Base-by-base conservation (phyloP, 2,329 filamentous ascomycete species). In the Xylaria sp. region DNA sequence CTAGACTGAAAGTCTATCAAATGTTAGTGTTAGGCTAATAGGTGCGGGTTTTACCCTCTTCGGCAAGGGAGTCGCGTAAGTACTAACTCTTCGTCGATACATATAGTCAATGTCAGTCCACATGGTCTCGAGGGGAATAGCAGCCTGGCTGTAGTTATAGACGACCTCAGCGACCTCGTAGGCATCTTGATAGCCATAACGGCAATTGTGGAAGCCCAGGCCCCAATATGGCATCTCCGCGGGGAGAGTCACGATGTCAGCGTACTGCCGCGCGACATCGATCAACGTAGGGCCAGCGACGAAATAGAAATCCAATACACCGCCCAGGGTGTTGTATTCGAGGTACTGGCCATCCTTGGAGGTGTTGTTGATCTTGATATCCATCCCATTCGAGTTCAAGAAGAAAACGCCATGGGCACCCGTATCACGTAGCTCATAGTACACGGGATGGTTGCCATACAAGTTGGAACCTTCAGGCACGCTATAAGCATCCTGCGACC, bases 251-350 rank as follows among this genome's bases (percentile, higher is more conserved):
- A 84, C 82, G 36, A 90, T 77, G 65, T 86, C 82, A 0, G 86
- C 80, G 69, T 90, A 90, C 72, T 90, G 87, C 71, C 81, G 80
- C 11, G 86, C 81, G 0, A 89, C 87, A 11, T 88, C 85, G 44
- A 86, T 79, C 0, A 89, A 86, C 0, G 80, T 83, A 0, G 87
- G 86, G 0, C 89, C 89, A 9, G 86, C 82, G 10, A 90, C 73
- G 73, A 91, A 90, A 74, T 90, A 90, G 58, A 91, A 86, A 77
- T 95, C 93, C 1, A 96, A 76, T 22, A 94, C 85, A 10, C 93
- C 92, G 6, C 92, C 92, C 0, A 95, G 83, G 0, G 88, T 87
- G 76, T 94, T 93, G 80, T 94, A 96, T 78, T 94, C 91, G 5
- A 96, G 84, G 65, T 90, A 93, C 75, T 94, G 89, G 6, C 86